phyloP scores from a whole-genome alignment of 768 basidiomycete species.

The Leccinum disarticulatum region DNA sequence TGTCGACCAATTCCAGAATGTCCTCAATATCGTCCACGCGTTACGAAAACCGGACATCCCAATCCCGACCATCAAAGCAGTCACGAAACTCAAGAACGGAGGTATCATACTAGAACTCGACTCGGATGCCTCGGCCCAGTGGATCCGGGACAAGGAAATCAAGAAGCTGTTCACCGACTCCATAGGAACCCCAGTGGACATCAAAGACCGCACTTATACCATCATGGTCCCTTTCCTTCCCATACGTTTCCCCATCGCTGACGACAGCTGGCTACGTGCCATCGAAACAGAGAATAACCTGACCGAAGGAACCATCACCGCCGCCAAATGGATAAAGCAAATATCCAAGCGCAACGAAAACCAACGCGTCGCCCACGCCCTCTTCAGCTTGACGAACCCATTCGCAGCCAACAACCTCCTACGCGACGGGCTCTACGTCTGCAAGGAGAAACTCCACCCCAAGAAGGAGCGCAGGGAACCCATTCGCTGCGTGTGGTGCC shows the following conservation, averaged over 20 bases:
- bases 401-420: not conserved
- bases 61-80: not conserved
- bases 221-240: not conserved
- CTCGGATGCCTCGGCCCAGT: not conserved
- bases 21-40: not conserved
- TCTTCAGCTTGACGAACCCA: not conserved
- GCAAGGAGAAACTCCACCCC: slow-evolving; percentile 3
- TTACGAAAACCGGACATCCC: not conserved
- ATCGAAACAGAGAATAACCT: not conserved
- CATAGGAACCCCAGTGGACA: not conserved
- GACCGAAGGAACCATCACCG: not conserved
- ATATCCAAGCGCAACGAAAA: not conserved
- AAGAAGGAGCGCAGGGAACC: slow-evolving; percentile 1
- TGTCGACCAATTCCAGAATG: not conserved
- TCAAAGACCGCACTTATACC: not conserved
- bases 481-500: not conserved
- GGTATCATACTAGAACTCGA: not conserved
- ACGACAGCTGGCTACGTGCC: not conserved
- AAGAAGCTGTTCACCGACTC: not conserved
- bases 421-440: not conserved
- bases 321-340: not conserved
- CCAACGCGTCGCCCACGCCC: not conserved
- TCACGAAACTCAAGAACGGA: not conserved
- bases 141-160: not conserved
- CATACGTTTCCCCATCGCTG: not conserved